These are phyloP conservation scores for Cercospora citrullina DNA, from an alignment of 2,329 filamentous ascomycete species.

Conservation along the genomic window DNA sequence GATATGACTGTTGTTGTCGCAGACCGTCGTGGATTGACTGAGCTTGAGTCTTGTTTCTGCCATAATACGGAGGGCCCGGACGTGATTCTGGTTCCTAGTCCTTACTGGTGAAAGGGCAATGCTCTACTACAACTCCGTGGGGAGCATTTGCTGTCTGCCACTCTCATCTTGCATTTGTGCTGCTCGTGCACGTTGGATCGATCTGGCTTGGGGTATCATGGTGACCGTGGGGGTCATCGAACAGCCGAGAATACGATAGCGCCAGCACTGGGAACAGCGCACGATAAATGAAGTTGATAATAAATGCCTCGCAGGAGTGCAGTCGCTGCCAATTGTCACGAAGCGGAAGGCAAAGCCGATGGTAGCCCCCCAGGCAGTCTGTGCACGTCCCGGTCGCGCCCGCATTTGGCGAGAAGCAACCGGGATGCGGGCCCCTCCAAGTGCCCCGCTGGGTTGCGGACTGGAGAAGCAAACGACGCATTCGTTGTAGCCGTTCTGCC, in stretches of 20 bases:
- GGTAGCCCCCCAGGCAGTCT: neutral
- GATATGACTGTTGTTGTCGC: neutral
- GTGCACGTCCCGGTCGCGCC: neutral
- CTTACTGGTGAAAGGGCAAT: neutral
- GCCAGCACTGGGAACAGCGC: neutral
- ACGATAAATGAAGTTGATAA: neutral
- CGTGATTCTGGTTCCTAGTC: neutral
- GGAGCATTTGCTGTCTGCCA: neutral
- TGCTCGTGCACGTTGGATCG: neutral
- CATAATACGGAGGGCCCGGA: neutral
- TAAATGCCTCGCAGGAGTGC: neutral
- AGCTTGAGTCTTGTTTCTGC: no score
- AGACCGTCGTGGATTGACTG: neutral
- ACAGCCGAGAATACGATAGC: neutral
- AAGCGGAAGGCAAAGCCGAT: constrained; percentile 2
- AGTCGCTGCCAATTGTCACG: neutral
- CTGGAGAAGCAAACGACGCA: constrained; percentile 4
- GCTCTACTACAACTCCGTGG: neutral
- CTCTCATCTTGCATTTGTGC: neutral
- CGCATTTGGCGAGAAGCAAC: constrained; percentile 1
- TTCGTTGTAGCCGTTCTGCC: constrained; percentile 15
- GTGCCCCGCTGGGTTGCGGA: constrained; percentile 11
- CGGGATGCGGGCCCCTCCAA: constrained; percentile 9
- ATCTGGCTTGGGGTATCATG: neutral
- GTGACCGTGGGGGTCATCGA: neutral